Conservation (phyloP, 768 basidiomycete genomes). For the Glaciozyma antarctica region DNA sequence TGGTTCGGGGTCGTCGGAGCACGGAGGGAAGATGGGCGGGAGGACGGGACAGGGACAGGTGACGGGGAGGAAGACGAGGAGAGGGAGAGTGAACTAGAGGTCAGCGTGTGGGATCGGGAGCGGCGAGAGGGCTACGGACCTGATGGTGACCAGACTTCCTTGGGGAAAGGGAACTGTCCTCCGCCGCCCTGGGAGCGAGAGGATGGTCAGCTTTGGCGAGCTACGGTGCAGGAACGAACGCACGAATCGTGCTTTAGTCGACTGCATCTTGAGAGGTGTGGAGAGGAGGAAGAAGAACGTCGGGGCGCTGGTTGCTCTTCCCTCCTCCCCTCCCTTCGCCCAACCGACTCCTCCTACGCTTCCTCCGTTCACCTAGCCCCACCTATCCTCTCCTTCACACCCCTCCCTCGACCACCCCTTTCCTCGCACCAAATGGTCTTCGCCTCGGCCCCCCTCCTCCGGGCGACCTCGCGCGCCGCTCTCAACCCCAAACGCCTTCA, state of each 20-base stretch:
- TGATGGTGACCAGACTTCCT: slow-evolving; percentile 82
- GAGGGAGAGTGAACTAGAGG: background rate
- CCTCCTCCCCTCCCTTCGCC: background rate
- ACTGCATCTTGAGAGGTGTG: background rate
- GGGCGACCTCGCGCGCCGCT: slow-evolving; percentile 41
- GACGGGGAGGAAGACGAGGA: background rate
- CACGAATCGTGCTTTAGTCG: background rate
- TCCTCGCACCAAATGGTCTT: slow-evolving; percentile 8
- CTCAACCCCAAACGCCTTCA: slow-evolving; percentile 73
- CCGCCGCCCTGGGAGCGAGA: slow-evolving; percentile 25
- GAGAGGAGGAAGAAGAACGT: background rate
- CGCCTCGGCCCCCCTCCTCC: slow-evolving; percentile 11
- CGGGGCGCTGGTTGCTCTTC: background rate
- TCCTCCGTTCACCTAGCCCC: background rate
- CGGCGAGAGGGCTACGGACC: slow-evolving; percentile 47
- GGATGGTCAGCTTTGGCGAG: background rate
- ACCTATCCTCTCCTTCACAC: background rate
- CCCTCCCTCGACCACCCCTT: background rate
- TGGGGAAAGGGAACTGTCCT: slow-evolving; percentile 68
- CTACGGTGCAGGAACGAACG: background rate
- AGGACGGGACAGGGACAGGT: background rate
- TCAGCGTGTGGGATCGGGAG: background rate
- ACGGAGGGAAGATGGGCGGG: background rate
- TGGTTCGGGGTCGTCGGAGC: slow-evolving; percentile 36
- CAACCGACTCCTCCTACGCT: too few species aligned